A percentile compares a stretch with the other conserved stretches of the same genome.
Evolutionary conservation across 176 grass and related monocot species (phyloP).

Genomic region (Urochloa ruziziensis): DNA sequence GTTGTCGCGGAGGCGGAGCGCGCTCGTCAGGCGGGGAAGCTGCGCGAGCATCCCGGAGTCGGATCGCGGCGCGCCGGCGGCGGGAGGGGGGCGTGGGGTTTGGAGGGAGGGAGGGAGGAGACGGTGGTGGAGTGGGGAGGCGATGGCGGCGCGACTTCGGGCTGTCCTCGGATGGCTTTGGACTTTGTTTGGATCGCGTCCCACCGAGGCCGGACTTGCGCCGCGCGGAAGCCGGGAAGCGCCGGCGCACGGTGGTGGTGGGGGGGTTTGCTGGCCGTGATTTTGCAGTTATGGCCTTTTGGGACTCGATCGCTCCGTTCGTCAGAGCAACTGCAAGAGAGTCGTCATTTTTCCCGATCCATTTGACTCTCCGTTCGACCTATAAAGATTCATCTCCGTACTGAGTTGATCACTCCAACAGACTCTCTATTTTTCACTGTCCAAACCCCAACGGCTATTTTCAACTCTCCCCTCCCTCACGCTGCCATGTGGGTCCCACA

Average conservation of each 20-base stretch:
- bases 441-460: too few relatives aligned
- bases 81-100: neutral
- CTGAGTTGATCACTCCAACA: too few relatives aligned
- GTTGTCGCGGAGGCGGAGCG: conserved; percentile 69
- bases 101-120: neutral
- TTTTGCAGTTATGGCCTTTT: too few relatives aligned
- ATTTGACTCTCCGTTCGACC: too few relatives aligned
- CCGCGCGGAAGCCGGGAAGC: neutral
- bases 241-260: neutral
- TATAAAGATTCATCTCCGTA: too few relatives aligned
- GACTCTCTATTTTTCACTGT: too few relatives aligned
- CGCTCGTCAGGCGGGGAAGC: conserved; percentile 79
- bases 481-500: too few relatives aligned
- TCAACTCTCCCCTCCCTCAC: too few relatives aligned
- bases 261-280: too few relatives aligned
- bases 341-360: too few relatives aligned
- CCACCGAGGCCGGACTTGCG: neutral
- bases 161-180: neutral
- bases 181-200: conserved; percentile 8
- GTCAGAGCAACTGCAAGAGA: too few relatives aligned
- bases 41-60: conserved; percentile 60
- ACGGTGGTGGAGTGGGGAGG: neutral
- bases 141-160: neutral
- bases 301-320: neutral
- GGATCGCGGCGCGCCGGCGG: conserved; percentile 28